Evolutionary conservation across 768 basidiomycete species (phyloP), one percentile per base, ranked within the genome.

Genomic region (Dacryopinax primogenitus): DNA sequence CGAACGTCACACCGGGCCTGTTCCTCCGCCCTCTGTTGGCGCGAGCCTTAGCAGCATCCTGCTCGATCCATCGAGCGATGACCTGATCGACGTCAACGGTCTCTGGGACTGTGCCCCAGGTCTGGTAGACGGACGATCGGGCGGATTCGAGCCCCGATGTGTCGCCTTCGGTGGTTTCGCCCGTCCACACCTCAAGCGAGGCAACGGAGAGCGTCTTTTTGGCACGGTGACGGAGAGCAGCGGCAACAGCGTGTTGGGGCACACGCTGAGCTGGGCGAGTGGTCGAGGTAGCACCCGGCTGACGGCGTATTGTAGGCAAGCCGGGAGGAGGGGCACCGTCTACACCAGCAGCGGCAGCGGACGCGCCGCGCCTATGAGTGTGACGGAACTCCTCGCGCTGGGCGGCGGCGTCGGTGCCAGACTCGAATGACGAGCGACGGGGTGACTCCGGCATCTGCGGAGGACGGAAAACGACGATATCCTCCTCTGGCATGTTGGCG

Each of bases 1-100:
- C 84, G 69, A 86, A 86, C 0, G 84, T 84, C 30, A 87, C 84
- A 6, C 86, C 86, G 23, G 86, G 86, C 41, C 83, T 79, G 61
- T 78, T 67, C 11, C 66, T 64, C 33, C 68, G 64, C 36, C 51
- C 51, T 23, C 30, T 11, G 9, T 58, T 58, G 4, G 23, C 51
- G 26, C 51, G 51, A 6, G 51, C 51, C 3, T 11, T 21, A 3
- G 11, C 51, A 6, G 11, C 11, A 21, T 58, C 51, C 4, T 4
- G 9, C 51, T 13, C 51, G 51, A 13, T 13, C 51, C 51, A 58
- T 23, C 51, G 51, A 30, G 12, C 15, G 51, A 58, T 58, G 4
- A 58, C 51, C 3, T 58, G 26, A 23, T 58, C 26, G 26, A 58
- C 51, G 26, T 58, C 51, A 18, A 58, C 51, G 51, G 26, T 6